phyloP scores from a whole-genome alignment of 306 rosid genomes.

The Glycyrrhiza uralensis region DNA sequence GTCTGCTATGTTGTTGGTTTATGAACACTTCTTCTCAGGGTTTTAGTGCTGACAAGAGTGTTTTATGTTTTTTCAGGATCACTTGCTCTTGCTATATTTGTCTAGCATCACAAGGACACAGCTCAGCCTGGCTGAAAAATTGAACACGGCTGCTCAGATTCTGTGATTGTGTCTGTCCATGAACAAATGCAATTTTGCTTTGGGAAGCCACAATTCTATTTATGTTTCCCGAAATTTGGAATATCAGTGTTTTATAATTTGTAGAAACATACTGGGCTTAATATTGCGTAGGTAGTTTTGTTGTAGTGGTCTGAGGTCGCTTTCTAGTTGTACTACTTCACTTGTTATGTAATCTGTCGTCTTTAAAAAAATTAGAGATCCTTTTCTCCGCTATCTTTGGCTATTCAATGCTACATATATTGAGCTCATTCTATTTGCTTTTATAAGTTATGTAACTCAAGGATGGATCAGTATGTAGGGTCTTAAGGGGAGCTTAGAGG shows the following conservation, averaged over 20 bases:
- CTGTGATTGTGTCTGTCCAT: conserved; percentile 34
- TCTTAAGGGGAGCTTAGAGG: neutral
- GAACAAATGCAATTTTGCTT: neutral
- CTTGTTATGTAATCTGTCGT: conserved; percentile 4
- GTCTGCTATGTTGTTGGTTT: neutral
- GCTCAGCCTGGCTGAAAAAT: conserved; percentile 76
- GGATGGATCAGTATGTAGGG: neutral
- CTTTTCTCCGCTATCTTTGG: neutral
- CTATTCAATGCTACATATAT: neutral
- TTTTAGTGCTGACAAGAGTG: conserved; percentile 5
- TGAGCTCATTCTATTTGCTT: neutral
- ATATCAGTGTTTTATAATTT: neutral
- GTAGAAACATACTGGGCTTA: neutral
- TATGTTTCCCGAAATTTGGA: neutral
- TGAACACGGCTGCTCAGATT: conserved; percentile 94
- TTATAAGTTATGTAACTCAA: neutral
- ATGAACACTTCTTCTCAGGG: neutral
- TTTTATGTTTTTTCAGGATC: conserved; percentile 52
- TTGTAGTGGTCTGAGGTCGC: neutral
- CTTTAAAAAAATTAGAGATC: neutral
- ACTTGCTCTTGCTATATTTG: conserved; percentile 72
- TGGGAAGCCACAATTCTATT: neutral
- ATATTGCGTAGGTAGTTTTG: conserved; percentile 24
- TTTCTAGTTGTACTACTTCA: neutral
- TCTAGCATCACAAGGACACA: conserved; percentile 87